Evolutionary conservation across 805 yeast genomes (phyloP), one percentile per base, ranked within the genome.

Genomic region (Saccharomycopsis fodiens): DNA sequence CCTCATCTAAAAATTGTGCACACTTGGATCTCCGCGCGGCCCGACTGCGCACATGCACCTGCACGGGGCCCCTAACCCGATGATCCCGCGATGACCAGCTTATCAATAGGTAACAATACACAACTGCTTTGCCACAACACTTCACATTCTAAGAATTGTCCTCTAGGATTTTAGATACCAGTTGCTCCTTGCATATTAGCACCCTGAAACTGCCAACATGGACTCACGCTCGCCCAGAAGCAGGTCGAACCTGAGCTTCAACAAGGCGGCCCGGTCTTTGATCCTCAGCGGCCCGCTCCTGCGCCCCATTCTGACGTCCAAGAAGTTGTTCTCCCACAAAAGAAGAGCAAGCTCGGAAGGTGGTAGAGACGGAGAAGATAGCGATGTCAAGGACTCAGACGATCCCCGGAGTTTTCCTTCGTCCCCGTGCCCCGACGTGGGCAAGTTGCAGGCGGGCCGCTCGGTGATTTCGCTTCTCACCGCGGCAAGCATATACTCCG

Each of bases 391-490:
- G 44, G 38, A 35, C 20, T n/a, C n/a, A n/a, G n/a, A n/a, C n/a
- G n/a, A n/a, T n/a, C n/a, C n/a, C n/a, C n/a, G n/a, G n/a, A 46
- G 48, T 23, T 21, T 34, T 37, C 40, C 2, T 4, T 16, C 5
- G n/a, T 16, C 15, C 42, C 34, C 31, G 8, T 23, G 29, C 25
- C 19, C 32, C 21, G 25, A 42, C 21, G 47, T 44, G 35, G 53
- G 51, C 2, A 47, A 41, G 25, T 31, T 50, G 15, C 41, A 44
- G n/a, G 69, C 72, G 59, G 73, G 78, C 15, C 69, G 68, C 53
- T 73, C 78, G 36, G 69, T 78, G 52, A 78, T 74, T 2, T 73
- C 76, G 0, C 56, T 76, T 42, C 62, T 78, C 45, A 75, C 83
- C 0, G 71, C 82, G 0, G 79, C 82, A 0, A 73, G 78, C 51